Percentiles rank a stretch among this genome's conserved stretches.
Conservation (phyloP, 495 filamentous ascomycete genomes). For the Aspergillus ostianus region DNA sequence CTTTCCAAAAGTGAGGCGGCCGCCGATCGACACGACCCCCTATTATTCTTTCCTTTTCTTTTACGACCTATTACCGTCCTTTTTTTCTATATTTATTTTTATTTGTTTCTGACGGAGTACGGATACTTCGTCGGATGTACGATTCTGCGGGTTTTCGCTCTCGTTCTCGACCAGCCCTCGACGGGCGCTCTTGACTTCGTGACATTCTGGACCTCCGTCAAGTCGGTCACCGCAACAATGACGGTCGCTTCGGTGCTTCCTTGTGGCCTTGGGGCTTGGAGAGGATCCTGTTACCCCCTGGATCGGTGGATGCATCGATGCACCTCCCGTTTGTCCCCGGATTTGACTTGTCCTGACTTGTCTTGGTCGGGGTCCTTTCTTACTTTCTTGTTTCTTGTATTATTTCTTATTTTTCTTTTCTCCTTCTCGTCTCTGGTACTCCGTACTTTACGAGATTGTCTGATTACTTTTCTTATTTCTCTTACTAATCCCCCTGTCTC, state of each 20-base stretch:
- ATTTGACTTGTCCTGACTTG: slow-evolving; percentile 1
- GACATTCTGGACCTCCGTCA: neutral
- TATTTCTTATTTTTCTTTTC: slow-evolving; percentile 1
- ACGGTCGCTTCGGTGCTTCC: neutral
- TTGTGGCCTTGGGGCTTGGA: neutral
- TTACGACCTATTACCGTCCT: neutral
- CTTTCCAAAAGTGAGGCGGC: slow-evolving; percentile 27
- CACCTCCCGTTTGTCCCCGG: slow-evolving; percentile 2
- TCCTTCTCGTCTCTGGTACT: slow-evolving; percentile 1
- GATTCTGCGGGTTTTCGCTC: slow-evolving; percentile 4
- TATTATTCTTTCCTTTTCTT: slow-evolving; percentile 5
- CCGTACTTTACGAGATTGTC: neutral
- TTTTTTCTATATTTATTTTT: neutral
- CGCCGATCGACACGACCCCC: slow-evolving; percentile 17
- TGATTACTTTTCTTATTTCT: neutral
- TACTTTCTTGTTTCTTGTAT: slow-evolving; percentile 2
- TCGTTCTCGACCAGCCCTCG: slow-evolving; percentile 13
- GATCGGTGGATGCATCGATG: neutral
- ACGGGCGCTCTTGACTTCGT: slow-evolving; percentile 7
- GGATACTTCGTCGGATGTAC: neutral
- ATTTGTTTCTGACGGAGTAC: neutral
- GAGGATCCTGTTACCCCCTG: neutral
- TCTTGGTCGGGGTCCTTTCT: neutral
- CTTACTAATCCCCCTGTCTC: slow-evolving; percentile 5
- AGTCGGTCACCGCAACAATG: slow-evolving; percentile 14